Evolutionary conservation across 495 filamentous ascomycete species (phyloP), one percentile per base, ranked within the genome.

Genomic region (Hypomontagnella monticulosa): DNA sequence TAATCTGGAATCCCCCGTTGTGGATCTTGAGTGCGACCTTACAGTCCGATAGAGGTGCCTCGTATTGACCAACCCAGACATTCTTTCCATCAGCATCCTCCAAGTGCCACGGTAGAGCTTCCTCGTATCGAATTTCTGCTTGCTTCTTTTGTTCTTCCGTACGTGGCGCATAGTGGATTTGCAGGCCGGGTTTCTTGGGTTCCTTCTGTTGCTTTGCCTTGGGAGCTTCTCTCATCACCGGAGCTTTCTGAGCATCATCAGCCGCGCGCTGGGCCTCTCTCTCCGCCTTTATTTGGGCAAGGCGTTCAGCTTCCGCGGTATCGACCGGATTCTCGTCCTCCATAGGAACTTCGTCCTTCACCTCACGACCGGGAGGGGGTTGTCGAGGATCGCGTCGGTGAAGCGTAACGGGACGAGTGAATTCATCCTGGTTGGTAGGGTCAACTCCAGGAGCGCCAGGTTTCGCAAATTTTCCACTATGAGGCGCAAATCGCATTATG

Each of bases 11-110:
- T 36, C 83, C 84, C 0, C 73, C 78, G 0, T 78, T 78, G 19
- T 90, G 88, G 15, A 90, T 83, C 11, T 91, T 81, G 57, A 99
- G 86, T 19, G 93, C 87, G 5, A 90, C 88, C 61, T 85, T 84
- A 0, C 84, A 86, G 42, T 93, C 88, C 0, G 93, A 96, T 46
- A 97, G 78, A 19, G 90, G 89, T 9, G 88, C 88, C 71, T 97
- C 90, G 65, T 97, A 96, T 41, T 88, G 90, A 15, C 94, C 96
- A 19, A 93, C 89, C 93, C 93, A 99, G 1, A 89, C 89, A 63
- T 96, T 91, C 70, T 92, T 96, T 70, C 92, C 90, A 67, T 97
- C 93, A 53, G 93, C 96, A 75, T 99, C 95, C 71, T 99, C 95
- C 46, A 99, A 74, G 72, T 97, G 93, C 95, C 95, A 99, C 8